Evolutionary conservation across 768 basidiomycete genomes (phyloP).

Genomic region (Mycena belliarum): DNA sequence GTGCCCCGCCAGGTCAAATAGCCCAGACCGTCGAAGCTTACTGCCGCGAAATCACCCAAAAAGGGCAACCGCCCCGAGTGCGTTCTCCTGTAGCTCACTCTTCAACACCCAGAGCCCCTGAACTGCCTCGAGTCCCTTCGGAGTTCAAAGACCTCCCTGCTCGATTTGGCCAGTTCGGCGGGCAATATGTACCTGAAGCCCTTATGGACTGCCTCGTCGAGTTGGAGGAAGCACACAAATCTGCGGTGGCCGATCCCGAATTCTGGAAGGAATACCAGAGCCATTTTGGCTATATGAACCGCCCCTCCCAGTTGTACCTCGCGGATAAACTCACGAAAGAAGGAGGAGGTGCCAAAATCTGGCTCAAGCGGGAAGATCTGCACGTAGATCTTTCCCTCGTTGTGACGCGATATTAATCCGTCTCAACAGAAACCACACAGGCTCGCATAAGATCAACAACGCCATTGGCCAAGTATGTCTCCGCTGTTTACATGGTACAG

Average conservation of each 20-base stretch:
- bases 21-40: constrained; percentile 64
- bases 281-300: constrained; percentile 91
- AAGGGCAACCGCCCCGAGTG: constrained; percentile 37
- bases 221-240: constrained; percentile 87
- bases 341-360: constrained; percentile 92
- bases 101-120: constrained; percentile 32
- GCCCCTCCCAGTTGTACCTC: constrained; percentile 89
- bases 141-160: constrained; percentile 61
- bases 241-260: constrained; percentile 81
- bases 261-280: constrained; percentile 92
- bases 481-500: neutral
- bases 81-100: constrained; percentile 32
- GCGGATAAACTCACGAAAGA: constrained; percentile 89
- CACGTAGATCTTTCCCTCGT: constrained; percentile 34
- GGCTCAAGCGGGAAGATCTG: constrained; percentile 97
- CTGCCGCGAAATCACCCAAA: constrained; percentile 68
- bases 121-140: constrained; percentile 31
- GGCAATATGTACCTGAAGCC: constrained; percentile 96
- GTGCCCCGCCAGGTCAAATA: constrained; percentile 49
- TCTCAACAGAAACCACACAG: constrained; percentile 85
- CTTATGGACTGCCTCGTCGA: constrained; percentile 91
- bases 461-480: constrained; percentile 85
- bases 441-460: constrained; percentile 99
- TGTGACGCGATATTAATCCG: constrained; percentile 4
- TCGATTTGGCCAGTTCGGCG: constrained; percentile 94